phyloP scores from a whole-genome alignment of 2,329 filamentous ascomycete genomes.

The Colletotrichum camelliae region DNA sequence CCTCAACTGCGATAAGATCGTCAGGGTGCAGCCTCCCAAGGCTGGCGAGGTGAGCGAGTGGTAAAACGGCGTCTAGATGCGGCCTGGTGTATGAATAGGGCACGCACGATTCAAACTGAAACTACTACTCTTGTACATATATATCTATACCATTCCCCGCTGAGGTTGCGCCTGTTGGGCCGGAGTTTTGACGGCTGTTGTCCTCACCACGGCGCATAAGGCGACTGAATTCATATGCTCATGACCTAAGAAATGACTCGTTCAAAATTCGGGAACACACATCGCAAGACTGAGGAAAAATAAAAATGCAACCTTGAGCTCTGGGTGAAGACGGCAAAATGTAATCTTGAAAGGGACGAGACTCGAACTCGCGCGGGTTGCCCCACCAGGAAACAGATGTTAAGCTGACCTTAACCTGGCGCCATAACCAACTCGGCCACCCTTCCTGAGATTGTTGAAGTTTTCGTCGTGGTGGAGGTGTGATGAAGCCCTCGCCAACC shows the following conservation, averaged over 20 bases:
- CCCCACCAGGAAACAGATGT: constrained; percentile 24
- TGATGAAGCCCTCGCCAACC: background rate
- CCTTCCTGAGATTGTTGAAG: background rate
- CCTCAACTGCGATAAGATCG: constrained; percentile 73
- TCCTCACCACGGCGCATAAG: background rate
- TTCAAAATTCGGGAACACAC: background rate
- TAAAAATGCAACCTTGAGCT: background rate
- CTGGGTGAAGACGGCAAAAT: background rate
- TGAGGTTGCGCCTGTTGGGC: background rate
- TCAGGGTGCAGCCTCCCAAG: constrained; percentile 64
- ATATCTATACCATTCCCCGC: background rate
- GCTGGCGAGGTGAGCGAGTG: constrained; percentile 51
- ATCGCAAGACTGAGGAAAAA: background rate
- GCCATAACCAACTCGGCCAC: constrained; percentile 24
- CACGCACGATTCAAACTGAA: background rate
- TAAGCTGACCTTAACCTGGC: constrained; percentile 24
- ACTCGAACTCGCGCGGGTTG: constrained; percentile 24
- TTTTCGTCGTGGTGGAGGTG: background rate
- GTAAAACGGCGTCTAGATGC: constrained; percentile 30
- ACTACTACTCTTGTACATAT: background rate
- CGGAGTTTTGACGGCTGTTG: background rate
- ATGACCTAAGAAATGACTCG: background rate
- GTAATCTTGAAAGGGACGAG: constrained; percentile 11
- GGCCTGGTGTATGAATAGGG: background rate
- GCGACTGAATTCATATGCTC: background rate